Evolutionary conservation across 495 filamentous ascomycete species (phyloP), one percentile per base, ranked within the genome.

Genomic region (Hypomontagnella submonticulosa): DNA sequence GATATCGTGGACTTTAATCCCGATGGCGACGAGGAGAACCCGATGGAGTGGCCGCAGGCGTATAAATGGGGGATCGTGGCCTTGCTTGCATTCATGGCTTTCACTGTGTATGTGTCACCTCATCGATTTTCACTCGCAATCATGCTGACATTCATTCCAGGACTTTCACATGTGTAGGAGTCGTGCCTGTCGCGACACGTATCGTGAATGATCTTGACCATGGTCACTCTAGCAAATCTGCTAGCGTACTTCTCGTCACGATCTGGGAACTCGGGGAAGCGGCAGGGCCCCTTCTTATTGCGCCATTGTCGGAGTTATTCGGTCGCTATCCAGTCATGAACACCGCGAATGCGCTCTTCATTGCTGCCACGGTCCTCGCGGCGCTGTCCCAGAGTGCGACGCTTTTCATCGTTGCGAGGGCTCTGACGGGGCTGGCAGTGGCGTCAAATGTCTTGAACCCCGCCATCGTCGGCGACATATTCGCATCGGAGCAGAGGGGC

Each of bases 391-490:
- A 70, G 30, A 79, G 69, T 41, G 73, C 80, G 0, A 48, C 71
- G 0, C 52, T 81, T 20, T 78, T 88, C 23, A 80, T 88, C 30
- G 69, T 65, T 3, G 74, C 81, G 2, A 73, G 85, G 4, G 79
- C 79, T 19, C 57, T 87, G 43, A 85, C 82, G 0, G 84, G 84
- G 0, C 64, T 81, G 7, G 77, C 82, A 2, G 83, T 86, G 2
- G 81, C 84, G 0, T 75, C 73, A 8, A 85, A 85, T 66, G 83
- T 86, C 51, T 71, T 88, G 3, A 83, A 81, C 60, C 85, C 85
- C 1, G 84, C 84, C 15, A 81, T 87, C 37, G 82, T 88, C 12
- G 85, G 84, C 27, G 85, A 88, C 62, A 83, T 87, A 42, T 87
- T 85, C 55, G 66, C 69, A 0, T 63, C 78, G 0, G 81, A 86